These are phyloP conservation scores for Endothia cerciana DNA, from an alignment of 2,329 filamentous ascomycete genomes.

Conservation along the genomic window DNA sequence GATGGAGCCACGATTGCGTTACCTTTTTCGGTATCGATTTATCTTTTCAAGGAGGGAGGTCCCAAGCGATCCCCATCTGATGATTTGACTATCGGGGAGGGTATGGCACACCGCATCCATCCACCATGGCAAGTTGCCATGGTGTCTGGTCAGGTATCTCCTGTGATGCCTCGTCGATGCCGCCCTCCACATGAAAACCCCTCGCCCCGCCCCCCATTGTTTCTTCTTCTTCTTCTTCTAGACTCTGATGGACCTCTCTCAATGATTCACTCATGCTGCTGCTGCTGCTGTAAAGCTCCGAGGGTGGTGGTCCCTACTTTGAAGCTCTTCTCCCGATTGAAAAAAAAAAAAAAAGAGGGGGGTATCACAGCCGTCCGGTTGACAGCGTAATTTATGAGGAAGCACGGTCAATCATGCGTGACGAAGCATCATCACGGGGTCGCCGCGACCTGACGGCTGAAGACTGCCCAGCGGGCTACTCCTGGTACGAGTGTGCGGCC, in stretches of 20 bases:
- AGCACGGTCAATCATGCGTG: not conserved
- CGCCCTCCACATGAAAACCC: not conserved
- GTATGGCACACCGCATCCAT: no score
- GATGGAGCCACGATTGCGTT: not conserved
- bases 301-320: not conserved
- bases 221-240: not conserved
- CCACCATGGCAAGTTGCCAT: not conserved
- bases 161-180: not conserved
- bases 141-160: not conserved
- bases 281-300: not conserved
- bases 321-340: not conserved
- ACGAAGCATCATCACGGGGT: not conserved
- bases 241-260: not conserved
- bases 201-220: not conserved
- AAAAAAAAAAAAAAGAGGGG: not conserved
- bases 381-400: no score
- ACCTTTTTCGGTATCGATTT: not conserved
- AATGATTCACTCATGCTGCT: not conserved
- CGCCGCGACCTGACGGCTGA: not conserved
- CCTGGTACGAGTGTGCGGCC: conserved; percentile 44
- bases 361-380: not conserved
- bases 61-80: not conserved
- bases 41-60: not conserved
- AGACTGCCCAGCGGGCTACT: conserved; percentile 37
- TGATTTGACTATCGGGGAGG: not conserved